Evolutionary conservation across 106 monocot genomes (phyloP).

Genomic region (Alisma plantagoaquatica): DNA sequence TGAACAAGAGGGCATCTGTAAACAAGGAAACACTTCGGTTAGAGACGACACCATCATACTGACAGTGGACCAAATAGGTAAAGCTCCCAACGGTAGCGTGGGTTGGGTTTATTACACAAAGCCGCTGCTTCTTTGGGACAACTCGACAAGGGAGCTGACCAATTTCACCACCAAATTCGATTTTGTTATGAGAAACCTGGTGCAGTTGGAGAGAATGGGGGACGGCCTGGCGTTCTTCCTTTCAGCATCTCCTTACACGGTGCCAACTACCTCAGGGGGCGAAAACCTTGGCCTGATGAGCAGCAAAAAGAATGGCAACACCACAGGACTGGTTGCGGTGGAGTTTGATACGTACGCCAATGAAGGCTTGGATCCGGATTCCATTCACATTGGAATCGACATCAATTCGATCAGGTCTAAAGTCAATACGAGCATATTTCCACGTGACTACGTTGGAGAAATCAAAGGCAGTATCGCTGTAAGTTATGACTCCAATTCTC

Average conservation of each 20-base stretch:
- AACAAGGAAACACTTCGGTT: not conserved
- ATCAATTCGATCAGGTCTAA: constrained; percentile 32
- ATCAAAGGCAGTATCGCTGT: constrained; percentile 43
- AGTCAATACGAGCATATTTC: constrained; percentile 3
- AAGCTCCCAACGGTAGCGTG: not conserved
- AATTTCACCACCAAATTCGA: constrained; percentile 38
- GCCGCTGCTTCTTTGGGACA: constrained; percentile 11
- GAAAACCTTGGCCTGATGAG: constrained; percentile 46
- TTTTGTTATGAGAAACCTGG: constrained; percentile 40
- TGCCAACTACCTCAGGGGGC: constrained; percentile 26
- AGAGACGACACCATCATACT: not conserved
- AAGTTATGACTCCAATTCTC: constrained; percentile 24
- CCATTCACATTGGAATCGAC: constrained; percentile 50
- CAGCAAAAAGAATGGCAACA: not conserved
- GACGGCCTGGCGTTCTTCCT: constrained; percentile 84
- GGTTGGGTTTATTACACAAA: constrained; percentile 10
- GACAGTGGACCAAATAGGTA: not conserved
- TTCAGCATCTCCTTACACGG: constrained; percentile 18
- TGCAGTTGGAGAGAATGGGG: not conserved
- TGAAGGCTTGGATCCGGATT: constrained; percentile 24
- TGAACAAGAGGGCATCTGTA: not conserved
- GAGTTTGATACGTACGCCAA: constrained; percentile 54
- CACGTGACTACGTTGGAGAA: constrained; percentile 20
- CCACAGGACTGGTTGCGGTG: constrained; percentile 27
- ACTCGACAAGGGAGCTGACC: not conserved